Conservation (phyloP, 192 early-diverging fungal species). For the Coemansia sp. region DNA sequence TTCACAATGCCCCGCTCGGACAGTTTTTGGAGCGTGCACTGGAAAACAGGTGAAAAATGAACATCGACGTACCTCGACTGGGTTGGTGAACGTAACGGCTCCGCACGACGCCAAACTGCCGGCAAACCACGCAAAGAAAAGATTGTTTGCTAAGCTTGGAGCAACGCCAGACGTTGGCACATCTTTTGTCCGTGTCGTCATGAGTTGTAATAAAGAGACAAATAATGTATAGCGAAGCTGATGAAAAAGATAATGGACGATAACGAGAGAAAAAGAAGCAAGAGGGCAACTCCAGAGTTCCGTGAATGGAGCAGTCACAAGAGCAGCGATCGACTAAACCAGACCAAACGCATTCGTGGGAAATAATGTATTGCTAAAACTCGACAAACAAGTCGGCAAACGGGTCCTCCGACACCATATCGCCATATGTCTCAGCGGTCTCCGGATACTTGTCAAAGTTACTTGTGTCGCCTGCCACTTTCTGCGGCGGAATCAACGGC, state of each 20-base stretch:
- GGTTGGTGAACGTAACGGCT: conserved; percentile 96
- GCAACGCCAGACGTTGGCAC: not conserved
- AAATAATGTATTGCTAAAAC: conserved; percentile 55
- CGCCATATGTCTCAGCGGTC: conserved; percentile 85
- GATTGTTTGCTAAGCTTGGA: conserved; percentile 6
- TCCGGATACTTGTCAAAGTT: conserved; percentile 97
- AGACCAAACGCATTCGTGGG: too few relatives aligned
- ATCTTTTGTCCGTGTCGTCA: too few relatives aligned
- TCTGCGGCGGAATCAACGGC: conserved; percentile 82
- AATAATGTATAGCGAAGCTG: not conserved
- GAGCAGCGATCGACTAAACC: too few relatives aligned
- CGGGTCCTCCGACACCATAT: conserved; percentile 63
- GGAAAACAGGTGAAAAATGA: not conserved
- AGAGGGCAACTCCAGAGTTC: not conserved
- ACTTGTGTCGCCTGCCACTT: conserved; percentile 83
- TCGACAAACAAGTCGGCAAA: conserved; percentile 73
- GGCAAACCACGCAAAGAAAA: conserved; percentile 60
- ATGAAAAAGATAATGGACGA: conserved; percentile 4
- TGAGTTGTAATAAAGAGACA: too few relatives aligned
- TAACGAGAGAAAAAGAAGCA: not conserved
- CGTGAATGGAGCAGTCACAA: conserved; percentile 12
- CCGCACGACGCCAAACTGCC: conserved; percentile 86
- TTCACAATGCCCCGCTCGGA: too few relatives aligned
- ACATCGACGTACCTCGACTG: conserved; percentile 71
- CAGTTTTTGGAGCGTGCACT: not conserved